Evolutionary conservation across 306 rosid genomes (phyloP).

Genomic region (Arachis hypogaea): DNA sequence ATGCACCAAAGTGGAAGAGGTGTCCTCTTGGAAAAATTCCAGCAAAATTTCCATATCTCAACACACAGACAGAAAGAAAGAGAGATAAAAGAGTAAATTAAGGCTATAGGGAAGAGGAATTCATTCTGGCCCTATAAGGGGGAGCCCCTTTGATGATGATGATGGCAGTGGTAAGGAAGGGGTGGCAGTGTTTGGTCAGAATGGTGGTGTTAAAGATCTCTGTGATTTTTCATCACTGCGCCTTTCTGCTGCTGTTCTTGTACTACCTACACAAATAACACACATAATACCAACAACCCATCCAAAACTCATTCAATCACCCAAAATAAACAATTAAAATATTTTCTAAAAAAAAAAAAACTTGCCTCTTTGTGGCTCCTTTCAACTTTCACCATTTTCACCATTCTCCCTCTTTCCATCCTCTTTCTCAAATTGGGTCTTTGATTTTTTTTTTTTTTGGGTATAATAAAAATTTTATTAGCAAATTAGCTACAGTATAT

Average conservation of each 20-base stretch:
- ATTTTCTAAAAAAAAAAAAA: not conserved
- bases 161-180: slow-evolving; percentile 58
- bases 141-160: slow-evolving; percentile 35
- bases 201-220: slow-evolving; percentile 64
- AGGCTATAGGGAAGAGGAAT: slow-evolving; percentile 58
- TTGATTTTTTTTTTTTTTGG: too few relatives aligned
- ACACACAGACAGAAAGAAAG: slow-evolving; percentile 31
- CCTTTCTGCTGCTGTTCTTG: slow-evolving; percentile 45
- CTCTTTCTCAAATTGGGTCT: too few relatives aligned
- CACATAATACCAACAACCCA: slow-evolving; percentile 33
- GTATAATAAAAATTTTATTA: too few relatives aligned
- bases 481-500: too few relatives aligned
- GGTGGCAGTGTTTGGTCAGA: slow-evolving; percentile 76
- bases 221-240: slow-evolving; percentile 64
- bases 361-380: slow-evolving; percentile 3
- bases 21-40: slow-evolving; percentile 39
- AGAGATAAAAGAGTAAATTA: slow-evolving; percentile 29
- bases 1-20: slow-evolving; percentile 36
- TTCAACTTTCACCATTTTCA: slow-evolving; percentile 27
- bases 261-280: slow-evolving; percentile 33
- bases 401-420: not conserved
- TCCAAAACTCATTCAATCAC: slow-evolving; percentile 33
- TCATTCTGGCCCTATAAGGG: slow-evolving; percentile 46
- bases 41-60: slow-evolving; percentile 42
- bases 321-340: not conserved